Base-by-base conservation (phyloP, 352 stramenopile genomes). In the Lagenidium giganteum region DNA sequence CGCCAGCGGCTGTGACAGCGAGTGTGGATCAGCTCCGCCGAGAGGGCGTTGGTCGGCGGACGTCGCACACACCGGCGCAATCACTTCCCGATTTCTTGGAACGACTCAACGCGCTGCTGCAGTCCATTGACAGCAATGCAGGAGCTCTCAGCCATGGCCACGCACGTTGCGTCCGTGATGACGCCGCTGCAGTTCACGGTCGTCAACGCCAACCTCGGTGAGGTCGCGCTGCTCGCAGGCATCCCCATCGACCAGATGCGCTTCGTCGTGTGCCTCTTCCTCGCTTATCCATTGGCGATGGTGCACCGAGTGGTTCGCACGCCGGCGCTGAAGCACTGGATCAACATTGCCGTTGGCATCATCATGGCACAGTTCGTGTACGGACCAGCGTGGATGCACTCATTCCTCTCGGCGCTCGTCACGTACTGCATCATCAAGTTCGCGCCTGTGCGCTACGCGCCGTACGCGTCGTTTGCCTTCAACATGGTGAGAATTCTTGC, bases 311-410 rank as follows among this genome's bases (percentile, higher is more conserved):
- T 72, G 20, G 75, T 98, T 23, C 90, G 89, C 0, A 76, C 75
- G 30, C 65, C 83, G 14, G 81, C 76, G 20, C 44, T 83, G 25
- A 97, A 97, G 70, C 93, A 98, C 54, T n/a, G 91, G 8, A 93
- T 97, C 56, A 88, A 93, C 48, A 86, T 98, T 29, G 38, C 90
- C 18, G 67, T 97, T 17, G 95, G 95, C 30, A 69, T 96, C 8
- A 92, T 83, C 39, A 75, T 98, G 18, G 87, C 97, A 13, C 94
- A 98, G 60, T 97, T 97, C 55, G 95, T 96, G 11, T 69, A 95
- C 51, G 89, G 90, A 29, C 67, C 72, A 1, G 69, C 77, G n/a
- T 98, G 95, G 94, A 83, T 98, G 30, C 93, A 98, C 65, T 96
- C 96, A 41, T 73, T 98, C 22, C 61, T 98, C 32, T 92, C 89